Percentiles rank a stretch among this genome's conserved stretches.
phyloP scores from a whole-genome alignment of 768 basidiomycete genomes.

The Mycena floridula region DNA sequence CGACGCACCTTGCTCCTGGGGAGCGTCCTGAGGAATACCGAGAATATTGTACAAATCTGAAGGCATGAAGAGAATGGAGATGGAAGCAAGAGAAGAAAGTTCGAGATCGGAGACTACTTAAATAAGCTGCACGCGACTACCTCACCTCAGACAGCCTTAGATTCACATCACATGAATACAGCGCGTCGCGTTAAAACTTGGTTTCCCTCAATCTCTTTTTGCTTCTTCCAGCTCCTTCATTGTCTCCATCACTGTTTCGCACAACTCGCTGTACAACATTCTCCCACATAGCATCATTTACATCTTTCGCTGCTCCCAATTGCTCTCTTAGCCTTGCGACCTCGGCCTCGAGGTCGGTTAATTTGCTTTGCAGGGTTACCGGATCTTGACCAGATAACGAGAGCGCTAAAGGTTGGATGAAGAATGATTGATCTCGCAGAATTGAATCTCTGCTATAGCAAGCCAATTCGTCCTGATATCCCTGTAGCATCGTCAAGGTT shows the following conservation, averaged over 20 bases:
- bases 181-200: too few relatives aligned
- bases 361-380: conserved; percentile 43
- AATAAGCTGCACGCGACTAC: neutral
- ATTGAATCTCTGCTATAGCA: conserved; percentile 51
- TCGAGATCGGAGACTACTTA: neutral
- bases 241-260: too few relatives aligned
- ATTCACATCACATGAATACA: too few relatives aligned
- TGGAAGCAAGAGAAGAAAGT: neutral
- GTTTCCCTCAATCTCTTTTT: too few relatives aligned
- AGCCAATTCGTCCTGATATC: conserved; percentile 23
- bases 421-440: conserved; percentile 59
- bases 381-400: conserved; percentile 24
- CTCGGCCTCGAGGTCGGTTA: conserved; percentile 70
- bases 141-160: neutral
- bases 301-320: conserved; percentile 77
- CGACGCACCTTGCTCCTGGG: conserved; percentile 58
- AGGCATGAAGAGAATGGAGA: conserved; percentile 38
- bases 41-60: conserved; percentile 62
- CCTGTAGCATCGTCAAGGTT: conserved; percentile 11
- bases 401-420: conserved; percentile 41
- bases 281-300: conserved; percentile 95
- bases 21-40: conserved; percentile 45
- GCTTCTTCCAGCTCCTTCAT: too few relatives aligned
- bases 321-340: conserved; percentile 59
- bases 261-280: conserved; percentile 65